Evolutionary conservation across 441 rosid species (phyloP), one percentile per base, ranked within the genome.

Genomic region (Aquilaria agallochum): DNA sequence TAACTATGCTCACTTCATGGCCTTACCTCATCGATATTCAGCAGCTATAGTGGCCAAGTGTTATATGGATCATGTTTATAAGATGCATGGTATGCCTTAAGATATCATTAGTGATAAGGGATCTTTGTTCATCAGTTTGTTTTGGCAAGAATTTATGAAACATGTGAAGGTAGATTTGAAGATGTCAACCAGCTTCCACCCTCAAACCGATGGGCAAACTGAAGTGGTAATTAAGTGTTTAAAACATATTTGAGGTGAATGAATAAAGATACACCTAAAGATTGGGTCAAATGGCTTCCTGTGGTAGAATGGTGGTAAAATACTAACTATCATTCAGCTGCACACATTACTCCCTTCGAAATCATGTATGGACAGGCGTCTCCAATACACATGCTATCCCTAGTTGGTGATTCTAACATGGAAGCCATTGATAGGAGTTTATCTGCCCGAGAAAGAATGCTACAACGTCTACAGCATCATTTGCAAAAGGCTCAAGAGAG

Each of bases 131-230:
- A 58, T 27, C n/a, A 45, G 63, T 8, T 2, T 7, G 0, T 45
- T 59, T 10, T 59, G 63, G 63, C 40, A 12, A 3, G 50, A 33
- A 13, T 42, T 66, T 1, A 40, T 59, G 13, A 5, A 9, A 5
- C 27, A 2, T 5, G 20, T 12, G 6, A 33, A 55, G 13, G 8
- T 31, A 1, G 7, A 33, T 3, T 48, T 60, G 0, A 4, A 31
- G 1, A 4, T 36, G 11, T n/a, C 53, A 11, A 11, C 66, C 2
- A 8, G 66, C 13, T 60, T 60, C 27, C 61, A 68, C 32, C 72
- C 66, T 4, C 60, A 68, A 31, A 53, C 60, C 0, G 72, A 60
- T 48, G 72, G 61, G 0, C 56, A 60, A 33, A 13, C 50, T 0
- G 55, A 60, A 27, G n/a, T 9, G 10, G 34, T 68, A 1, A 68